Base-by-base conservation (phyloP, 2,329 filamentous ascomycete species). In the Epicoccum nigrum region DNA sequence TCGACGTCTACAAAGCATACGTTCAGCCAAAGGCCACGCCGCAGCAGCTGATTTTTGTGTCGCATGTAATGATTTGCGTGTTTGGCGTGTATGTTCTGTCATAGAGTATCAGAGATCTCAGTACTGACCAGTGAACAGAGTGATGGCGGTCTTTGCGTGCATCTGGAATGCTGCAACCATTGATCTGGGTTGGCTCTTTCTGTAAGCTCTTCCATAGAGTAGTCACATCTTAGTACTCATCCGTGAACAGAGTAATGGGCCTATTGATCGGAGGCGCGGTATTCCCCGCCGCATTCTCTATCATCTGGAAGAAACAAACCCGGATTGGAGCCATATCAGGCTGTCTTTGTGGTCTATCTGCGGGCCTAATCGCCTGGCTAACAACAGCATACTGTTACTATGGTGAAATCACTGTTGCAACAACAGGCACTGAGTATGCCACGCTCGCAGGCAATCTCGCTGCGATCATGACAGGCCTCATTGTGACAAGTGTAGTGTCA, bases 1-100 rank as follows among this genome's bases (percentile, higher is more conserved):
- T 74, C 51, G 75, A 77, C 45, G 68, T 77, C n/a, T 77, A 76
- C 67, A 76, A 76, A 54, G 70, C 68, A 0, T 77, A 76, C 54
- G 65, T 76, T 35, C 63, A 72, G 23, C 73, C 74, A 0, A 65
- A 68, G 5, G 73, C 74, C 4, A 62, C 60, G 2, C 69, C 71
- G 1, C 49, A 62, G 12, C 69, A 67, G 37, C 62, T 77, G 7
- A 71, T 77, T n/a, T 71, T 69, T 43, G 65, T 75, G 15, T 74
- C 71, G 5, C 73, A 77, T 54, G 58, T 68, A 25, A 73, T 74
- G 62, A 74, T 76, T 34, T 69, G 73, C 21, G 62, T 72, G 1
- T 77, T 76, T 38, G 73, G 74, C 0, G 27, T 76, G n/a, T n/a
- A n/a, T n/a, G n/a, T n/a, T n/a, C n/a, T n/a, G n/a, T n/a, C n/a